These are phyloP conservation scores for Thamnidium elegans DNA, from an alignment of 192 early-diverging fungal genomes.

Conservation along the genomic window DNA sequence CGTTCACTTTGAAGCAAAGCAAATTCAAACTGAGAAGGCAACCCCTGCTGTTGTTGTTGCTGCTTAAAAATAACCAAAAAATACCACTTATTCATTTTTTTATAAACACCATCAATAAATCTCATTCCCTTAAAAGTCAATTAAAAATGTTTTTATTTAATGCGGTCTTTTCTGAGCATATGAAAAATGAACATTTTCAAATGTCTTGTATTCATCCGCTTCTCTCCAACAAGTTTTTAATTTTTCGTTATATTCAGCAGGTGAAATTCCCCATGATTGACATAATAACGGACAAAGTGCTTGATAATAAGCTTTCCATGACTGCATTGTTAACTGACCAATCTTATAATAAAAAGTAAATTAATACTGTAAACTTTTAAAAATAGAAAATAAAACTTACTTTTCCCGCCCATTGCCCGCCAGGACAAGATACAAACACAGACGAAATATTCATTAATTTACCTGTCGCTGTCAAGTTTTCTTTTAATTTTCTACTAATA, in stretches of 20 bases:
- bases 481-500: slow-evolving; percentile 20
- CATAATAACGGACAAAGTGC: slow-evolving; percentile 32
- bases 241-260: slow-evolving; percentile 29
- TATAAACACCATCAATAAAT: not conserved
- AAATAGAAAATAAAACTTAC: slow-evolving; percentile 4
- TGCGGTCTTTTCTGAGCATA: slow-evolving; percentile 34
- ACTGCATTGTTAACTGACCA: slow-evolving; percentile 35
- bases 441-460: slow-evolving; percentile 14
- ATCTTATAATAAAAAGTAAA: slow-evolving; percentile 21
- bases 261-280: slow-evolving; percentile 16
- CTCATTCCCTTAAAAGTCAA: not conserved
- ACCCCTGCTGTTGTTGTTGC: not conserved
- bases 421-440: slow-evolving; percentile 39
- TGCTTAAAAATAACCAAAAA: slow-evolving; percentile 2
- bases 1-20: slow-evolving; percentile 54
- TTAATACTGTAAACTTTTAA: not conserved
- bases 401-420: slow-evolving; percentile 40
- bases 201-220: slow-evolving; percentile 35
- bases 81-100: not conserved
- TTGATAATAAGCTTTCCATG: slow-evolving; percentile 32
- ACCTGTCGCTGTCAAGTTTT: slow-evolving; percentile 12
- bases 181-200: slow-evolving; percentile 42
- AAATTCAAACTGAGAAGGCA: slow-evolving; percentile 35
- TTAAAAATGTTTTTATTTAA: not conserved
- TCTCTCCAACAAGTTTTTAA: slow-evolving; percentile 30